Percentiles rank a stretch among this genome's conserved stretches.
phyloP scores from a whole-genome alignment of 108 stramenopile species.

The Schizochytrium sp. region DNA sequence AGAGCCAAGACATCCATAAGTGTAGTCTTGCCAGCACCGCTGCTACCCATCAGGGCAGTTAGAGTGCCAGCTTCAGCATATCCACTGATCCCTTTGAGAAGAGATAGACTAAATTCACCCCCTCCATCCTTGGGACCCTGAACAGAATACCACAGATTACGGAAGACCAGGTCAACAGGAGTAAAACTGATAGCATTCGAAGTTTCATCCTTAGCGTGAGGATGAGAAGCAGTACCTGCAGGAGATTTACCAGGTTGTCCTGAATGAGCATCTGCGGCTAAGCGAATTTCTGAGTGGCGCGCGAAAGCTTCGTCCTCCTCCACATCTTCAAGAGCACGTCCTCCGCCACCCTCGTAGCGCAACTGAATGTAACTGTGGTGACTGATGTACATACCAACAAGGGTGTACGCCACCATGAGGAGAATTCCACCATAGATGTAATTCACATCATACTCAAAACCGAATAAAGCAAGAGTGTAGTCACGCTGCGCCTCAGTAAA shows the following conservation, averaged over 20 bases:
- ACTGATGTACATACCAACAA: not conserved
- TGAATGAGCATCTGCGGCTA: not conserved
- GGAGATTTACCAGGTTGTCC: not conserved
- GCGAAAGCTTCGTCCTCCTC: not conserved
- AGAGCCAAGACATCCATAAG: slow-evolving; percentile 83
- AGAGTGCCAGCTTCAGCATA: slow-evolving; percentile 60
- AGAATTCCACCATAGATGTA: slow-evolving; percentile 11
- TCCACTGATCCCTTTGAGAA: slow-evolving; percentile 62
- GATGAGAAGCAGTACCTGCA: not conserved
- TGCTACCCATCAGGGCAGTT: slow-evolving; percentile 68
- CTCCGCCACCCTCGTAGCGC: not conserved
- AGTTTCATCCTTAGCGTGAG: not conserved
- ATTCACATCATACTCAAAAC: not conserved
- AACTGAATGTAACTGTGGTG: not conserved
- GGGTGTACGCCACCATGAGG: not conserved
- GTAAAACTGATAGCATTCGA: not conserved
- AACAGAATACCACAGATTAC: not conserved
- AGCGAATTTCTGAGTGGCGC: not conserved
- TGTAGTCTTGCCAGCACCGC: slow-evolving; percentile 78
- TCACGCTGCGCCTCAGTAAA: not conserved
- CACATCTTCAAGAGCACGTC: not conserved
- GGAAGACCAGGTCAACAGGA: not conserved
- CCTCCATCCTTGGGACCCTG: not conserved
- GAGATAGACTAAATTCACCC: not conserved
- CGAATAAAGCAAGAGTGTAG: not conserved